Evolutionary conservation across 2,329 filamentous ascomycete genomes (phyloP).

Genomic region (Fusarium concolor): DNA sequence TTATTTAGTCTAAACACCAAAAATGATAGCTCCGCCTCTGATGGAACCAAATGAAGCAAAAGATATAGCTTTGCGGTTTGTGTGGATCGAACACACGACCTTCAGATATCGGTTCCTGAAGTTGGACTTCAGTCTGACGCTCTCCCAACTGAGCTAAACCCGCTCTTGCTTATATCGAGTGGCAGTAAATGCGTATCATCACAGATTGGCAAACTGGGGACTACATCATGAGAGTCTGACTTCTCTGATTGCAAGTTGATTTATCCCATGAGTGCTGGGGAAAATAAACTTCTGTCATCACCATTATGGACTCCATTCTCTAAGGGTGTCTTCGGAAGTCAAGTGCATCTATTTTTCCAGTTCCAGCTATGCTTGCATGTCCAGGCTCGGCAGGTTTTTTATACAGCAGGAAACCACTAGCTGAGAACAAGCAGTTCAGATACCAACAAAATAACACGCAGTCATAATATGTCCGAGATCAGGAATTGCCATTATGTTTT

Average conservation of each 20-base stretch:
- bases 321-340: too few species aligned
- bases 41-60: neutral
- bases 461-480: neutral
- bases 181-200: fast-evolving
- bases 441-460: neutral
- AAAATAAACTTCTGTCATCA: too few species aligned
- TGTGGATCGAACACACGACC: slow-evolving; percentile 50
- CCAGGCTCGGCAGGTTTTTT: too few species aligned
- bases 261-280: too few species aligned
- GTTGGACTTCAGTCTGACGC: slow-evolving; percentile 43
- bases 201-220: too few species aligned
- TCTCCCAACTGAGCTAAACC: slow-evolving; percentile 51
- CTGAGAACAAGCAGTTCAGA: neutral
- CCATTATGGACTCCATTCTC: too few species aligned
- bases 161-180: neutral
- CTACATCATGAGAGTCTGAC: too few species aligned
- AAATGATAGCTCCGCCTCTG: neutral
- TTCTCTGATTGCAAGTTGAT: too few species aligned
- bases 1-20: neutral
- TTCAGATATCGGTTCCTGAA: slow-evolving; percentile 46
- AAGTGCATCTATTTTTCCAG: too few species aligned
- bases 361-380: too few species aligned
- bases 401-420: too few species aligned
- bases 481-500: neutral
- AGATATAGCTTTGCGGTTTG: slow-evolving; percentile 40